A percentile compares a stretch with the other conserved stretches of the same genome.
These are phyloP conservation scores for Diutina neorugosa DNA, from an alignment of 1,139 yeast species.

Conservation along the genomic window DNA sequence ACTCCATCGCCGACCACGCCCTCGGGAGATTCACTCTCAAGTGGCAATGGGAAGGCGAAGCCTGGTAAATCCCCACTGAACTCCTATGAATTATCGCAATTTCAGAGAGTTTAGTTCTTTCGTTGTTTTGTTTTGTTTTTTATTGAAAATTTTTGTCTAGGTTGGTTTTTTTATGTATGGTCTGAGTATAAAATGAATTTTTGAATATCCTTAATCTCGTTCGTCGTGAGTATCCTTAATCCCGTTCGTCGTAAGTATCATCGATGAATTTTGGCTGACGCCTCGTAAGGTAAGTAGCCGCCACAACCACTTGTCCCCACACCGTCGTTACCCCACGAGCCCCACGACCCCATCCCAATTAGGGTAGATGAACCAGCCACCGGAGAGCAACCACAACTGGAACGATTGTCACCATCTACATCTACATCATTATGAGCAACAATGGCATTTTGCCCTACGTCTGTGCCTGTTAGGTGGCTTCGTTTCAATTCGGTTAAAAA, in stretches of 20 bases:
- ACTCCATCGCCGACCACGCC: conserved; percentile 28
- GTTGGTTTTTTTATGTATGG: background rate
- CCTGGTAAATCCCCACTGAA: too few relatives aligned
- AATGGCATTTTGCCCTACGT: background rate
- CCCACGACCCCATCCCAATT: background rate
- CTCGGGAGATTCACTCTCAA: conserved; percentile 35
- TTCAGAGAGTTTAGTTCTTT: background rate
- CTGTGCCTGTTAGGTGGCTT: background rate
- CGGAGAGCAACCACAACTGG: background rate
- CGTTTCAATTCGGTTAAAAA: background rate
- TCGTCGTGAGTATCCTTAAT: too few relatives aligned
- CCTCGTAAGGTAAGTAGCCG: background rate
- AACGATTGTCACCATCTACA: too few relatives aligned
- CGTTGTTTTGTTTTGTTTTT: background rate
- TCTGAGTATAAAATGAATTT: background rate
- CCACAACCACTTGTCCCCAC: too few relatives aligned
- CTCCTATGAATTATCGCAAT: background rate
- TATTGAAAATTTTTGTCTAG: background rate
- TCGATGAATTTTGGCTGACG: background rate
- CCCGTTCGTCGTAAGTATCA: too few relatives aligned
- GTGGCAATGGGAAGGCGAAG: conserved; percentile 20
- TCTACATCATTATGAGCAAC: background rate
- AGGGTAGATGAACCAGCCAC: background rate
- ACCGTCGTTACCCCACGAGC: background rate
- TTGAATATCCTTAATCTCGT: too few relatives aligned